phyloP scores from a whole-genome alignment of 1,284 basidiomycete genomes.

The Chalciporus sp. region DNA sequence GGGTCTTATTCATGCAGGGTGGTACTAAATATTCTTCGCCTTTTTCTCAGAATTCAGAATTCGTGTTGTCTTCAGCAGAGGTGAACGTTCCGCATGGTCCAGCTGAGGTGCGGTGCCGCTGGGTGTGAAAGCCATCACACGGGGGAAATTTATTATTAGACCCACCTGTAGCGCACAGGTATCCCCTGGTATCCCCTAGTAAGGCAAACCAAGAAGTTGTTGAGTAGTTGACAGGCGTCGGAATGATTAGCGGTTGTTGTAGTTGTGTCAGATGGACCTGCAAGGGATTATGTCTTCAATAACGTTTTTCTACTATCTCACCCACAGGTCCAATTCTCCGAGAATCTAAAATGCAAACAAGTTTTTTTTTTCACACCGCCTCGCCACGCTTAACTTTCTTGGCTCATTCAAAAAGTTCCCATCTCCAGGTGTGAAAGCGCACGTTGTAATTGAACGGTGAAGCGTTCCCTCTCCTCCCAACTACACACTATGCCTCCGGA shows the following conservation, averaged over 20 bases:
- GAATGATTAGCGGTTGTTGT: not conserved
- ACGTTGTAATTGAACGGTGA: slow-evolving; percentile 8
- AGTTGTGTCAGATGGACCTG: slow-evolving; percentile 20
- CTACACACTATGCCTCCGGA: slow-evolving; percentile 49
- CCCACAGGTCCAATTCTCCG: slow-evolving; percentile 3
- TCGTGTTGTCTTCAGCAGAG: not conserved
- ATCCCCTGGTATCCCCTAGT: too few species aligned
- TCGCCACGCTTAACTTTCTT: slow-evolving; percentile 26
- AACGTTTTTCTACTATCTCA: slow-evolving; percentile 10
- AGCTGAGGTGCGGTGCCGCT: slow-evolving; percentile 12
- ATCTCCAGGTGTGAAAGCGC: slow-evolving; percentile 22
- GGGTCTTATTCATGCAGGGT: slow-evolving; percentile 1
- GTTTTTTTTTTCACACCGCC: slow-evolving; percentile 35
- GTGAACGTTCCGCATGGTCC: not conserved
- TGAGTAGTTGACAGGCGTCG: not conserved
- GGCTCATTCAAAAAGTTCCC: slow-evolving; percentile 9
- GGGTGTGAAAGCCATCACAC: slow-evolving; percentile 13
- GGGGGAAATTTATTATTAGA: not conserved
- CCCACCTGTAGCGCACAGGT: not conserved
- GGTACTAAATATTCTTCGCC: too few species aligned
- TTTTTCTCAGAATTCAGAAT: not conserved
- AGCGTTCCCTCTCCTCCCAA: slow-evolving; percentile 5
- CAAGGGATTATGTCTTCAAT: not conserved
- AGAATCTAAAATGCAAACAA: slow-evolving; percentile 14
- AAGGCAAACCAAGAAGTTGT: not conserved